A percentile compares a stretch with the other conserved stretches of the same genome.
These are phyloP conservation scores for Aspergillus thermomutatus DNA, from an alignment of 2,329 filamentous ascomycete genomes.

Conservation along the genomic window DNA sequence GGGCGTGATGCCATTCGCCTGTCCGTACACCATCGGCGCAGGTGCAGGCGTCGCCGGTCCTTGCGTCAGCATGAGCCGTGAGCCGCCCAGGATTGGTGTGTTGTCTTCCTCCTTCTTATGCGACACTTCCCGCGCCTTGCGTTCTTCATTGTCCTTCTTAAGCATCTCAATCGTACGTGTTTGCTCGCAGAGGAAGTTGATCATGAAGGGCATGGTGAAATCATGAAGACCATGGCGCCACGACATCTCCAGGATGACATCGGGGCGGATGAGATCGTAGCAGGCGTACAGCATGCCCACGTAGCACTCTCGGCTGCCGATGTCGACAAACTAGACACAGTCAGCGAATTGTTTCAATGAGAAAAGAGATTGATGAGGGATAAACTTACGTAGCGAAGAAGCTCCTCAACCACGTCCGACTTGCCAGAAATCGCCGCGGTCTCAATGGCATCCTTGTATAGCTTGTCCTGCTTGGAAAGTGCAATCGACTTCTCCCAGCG, in stretches of 20 bases:
- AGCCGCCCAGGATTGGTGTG: slow-evolving; percentile 85
- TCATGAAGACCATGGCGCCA: slow-evolving; percentile 94
- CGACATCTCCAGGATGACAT: slow-evolving; percentile 90
- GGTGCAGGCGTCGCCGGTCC: slow-evolving; percentile 64
- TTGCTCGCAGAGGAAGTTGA: slow-evolving; percentile 93
- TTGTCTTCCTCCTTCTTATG: slow-evolving; percentile 90
- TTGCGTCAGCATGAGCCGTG: slow-evolving; percentile 91
- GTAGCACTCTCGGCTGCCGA: slow-evolving; percentile 98
- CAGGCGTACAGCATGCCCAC: slow-evolving; percentile 99
- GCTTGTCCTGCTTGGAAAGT: slow-evolving; percentile 96
- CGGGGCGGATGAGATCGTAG: slow-evolving; percentile 92
- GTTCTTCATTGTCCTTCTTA: slow-evolving; percentile 94
- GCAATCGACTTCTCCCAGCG: slow-evolving; percentile 99
- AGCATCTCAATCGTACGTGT: slow-evolving; percentile 77
- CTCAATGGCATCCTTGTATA: slow-evolving; percentile 99
- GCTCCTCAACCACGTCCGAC: slow-evolving; percentile 87
- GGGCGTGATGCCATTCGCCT: slow-evolving; percentile 83
- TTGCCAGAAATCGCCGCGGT: slow-evolving; percentile 91
- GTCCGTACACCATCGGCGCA: slow-evolving; percentile 66
- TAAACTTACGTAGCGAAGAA: slow-evolving; percentile 88
- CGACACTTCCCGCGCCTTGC: slow-evolving; percentile 67
- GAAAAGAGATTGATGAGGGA: background rate
- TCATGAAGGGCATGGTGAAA: slow-evolving; percentile 99
- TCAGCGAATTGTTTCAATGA: slow-evolving; percentile 30
- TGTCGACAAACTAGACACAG: slow-evolving; percentile 80